Base-by-base conservation (phyloP, 2,329 filamentous ascomycete genomes). In the Mycosphaerella sp. region DNA sequence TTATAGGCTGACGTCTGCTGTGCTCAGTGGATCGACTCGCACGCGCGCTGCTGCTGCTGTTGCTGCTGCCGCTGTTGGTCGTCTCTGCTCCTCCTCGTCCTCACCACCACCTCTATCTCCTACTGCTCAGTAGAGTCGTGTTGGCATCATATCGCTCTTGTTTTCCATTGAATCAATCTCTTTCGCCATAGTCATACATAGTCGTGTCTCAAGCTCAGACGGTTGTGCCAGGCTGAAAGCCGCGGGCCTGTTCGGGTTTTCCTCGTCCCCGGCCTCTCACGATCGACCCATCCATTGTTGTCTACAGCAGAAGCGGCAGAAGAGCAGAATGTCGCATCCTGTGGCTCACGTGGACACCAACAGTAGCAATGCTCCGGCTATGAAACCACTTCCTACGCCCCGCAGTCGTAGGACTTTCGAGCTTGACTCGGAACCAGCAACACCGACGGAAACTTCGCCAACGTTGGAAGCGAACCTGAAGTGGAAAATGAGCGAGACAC, bases 361-460 rank as follows among this genome's bases (percentile, higher is more conserved):
- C 46, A 59, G 64, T 42, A 51, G 58, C 21, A 59, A 64, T 42
- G 52, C 57, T 29, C 54, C 58, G 26, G 38, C 45, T 14, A 43
- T 56, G 31, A 45, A 55, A 39, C 58, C 64, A 23, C 65, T 62
- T 43, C 61, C 64, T n/a, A 83, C 84, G 46, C 89, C 89, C 5
- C 79, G 84, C 57, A 86, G 87, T 21, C 82, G 85, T 55, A 82
- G 87, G 43, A 79, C 85, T 12, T 91, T 91, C 72, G 79, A 84
- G 31, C 70, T 85, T 56, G 58, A 55, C 11, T 54, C 60, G 32
- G 53, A 56, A 44, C 39, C 31, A 8, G 36, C 43, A 31, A 40
- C 43, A 36, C 50, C 50, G 12, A 46, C 43, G 2, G 50, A 66
- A 29, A 64, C 62, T 17, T 55, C 53, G 17, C 51, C 76, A 82